Conservation (phyloP, 352 stramenopile genomes). For the Phytophthora sojae region DNA sequence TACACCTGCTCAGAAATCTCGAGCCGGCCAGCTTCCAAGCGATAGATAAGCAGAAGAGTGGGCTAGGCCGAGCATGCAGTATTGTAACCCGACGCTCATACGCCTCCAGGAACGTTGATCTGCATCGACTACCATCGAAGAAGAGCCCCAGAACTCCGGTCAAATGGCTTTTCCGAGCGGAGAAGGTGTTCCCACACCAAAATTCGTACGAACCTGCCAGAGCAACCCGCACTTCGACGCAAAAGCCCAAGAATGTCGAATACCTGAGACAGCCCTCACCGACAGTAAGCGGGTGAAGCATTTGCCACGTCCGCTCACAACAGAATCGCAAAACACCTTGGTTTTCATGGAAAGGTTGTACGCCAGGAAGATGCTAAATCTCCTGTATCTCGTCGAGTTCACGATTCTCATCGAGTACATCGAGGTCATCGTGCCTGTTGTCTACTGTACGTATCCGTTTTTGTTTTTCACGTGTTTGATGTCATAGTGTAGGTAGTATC, state of each 20-base stretch:
- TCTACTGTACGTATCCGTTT: constrained; percentile 30
- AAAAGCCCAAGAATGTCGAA: constrained; percentile 1
- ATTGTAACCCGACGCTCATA: constrained; percentile 2
- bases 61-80: not conserved
- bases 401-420: constrained; percentile 42
- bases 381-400: constrained; percentile 48
- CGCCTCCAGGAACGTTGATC: not conserved
- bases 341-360: constrained; percentile 18
- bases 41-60: not conserved
- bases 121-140: not conserved
- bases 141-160: not conserved
- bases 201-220: not conserved
- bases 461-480: not conserved
- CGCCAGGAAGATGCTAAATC: constrained; percentile 9
- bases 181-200: not conserved
- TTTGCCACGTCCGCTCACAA: not conserved
- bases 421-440: constrained; percentile 36
- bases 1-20: constrained; percentile 3
- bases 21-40: not conserved
- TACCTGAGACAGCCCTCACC: not conserved
- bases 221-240: not conserved
- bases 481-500: not conserved
- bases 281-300: constrained; percentile 1
- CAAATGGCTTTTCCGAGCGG: constrained; percentile 4
- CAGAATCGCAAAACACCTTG: constrained; percentile 9